Evolutionary conservation across 257 asterid genomes (phyloP), one percentile per base, ranked within the genome.

Genomic region (Catharanthus roseus): DNA sequence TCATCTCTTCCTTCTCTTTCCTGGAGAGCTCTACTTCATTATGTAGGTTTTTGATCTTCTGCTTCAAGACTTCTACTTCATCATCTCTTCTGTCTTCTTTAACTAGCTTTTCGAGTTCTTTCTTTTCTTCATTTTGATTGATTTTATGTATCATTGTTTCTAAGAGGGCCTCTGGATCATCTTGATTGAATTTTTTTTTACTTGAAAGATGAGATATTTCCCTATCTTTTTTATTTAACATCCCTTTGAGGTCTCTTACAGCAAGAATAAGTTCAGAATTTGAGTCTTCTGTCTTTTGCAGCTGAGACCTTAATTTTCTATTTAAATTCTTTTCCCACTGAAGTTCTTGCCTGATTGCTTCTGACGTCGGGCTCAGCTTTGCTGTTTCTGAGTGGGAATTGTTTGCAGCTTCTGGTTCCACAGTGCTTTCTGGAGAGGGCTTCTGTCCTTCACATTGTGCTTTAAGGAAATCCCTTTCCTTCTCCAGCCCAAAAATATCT

Each of bases 221-320:
- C 82, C 78, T 61, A 73, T 89, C 78, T 74, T 89, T 93, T 67
- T 83, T 86, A 64, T 88, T 90, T 84, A 93, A 73, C 77, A 78
- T 84, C 72, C 84, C 86, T 80, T 71, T 85, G 68, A 90, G 96
- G 82, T 91, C 98, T 75, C 91, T 82, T 80, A 90, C 73, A 60
- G 92, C 80, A 36, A 93, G 89, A 80, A 91, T 90, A 47, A 86
- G 83, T 81, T 93, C 98, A 53, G 96, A 89, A 83, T 91, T 89
- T 24, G 95, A 87, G 78, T 93, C 98, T 80, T 93, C 96, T 19
- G 91, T 77, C 79, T 89, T 84, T 83, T 93, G 97, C 69, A 90
- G 74, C 41, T 86, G 86, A 63, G 75, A 64, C 85, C 75, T 86
- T 76, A 87, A 67, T 73, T 81, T 93, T 54, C 82, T 85, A 78